Base-by-base conservation (phyloP, 1,139 yeast genomes). In the Geotrichum bryndzae region DNA sequence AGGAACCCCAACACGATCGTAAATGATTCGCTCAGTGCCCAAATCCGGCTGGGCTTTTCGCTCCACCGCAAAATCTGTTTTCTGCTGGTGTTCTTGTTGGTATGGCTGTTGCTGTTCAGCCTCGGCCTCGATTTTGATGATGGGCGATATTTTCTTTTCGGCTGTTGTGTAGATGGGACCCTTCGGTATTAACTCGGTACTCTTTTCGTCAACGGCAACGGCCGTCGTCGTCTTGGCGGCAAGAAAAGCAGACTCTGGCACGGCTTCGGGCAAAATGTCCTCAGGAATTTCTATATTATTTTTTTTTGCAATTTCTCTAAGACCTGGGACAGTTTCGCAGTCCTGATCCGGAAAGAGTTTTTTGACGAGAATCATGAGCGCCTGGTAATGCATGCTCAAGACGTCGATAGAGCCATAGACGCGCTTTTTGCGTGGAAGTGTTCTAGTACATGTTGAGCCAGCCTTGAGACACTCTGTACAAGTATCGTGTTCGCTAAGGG, bases 361-460 rank as follows among this genome's bases (percentile, higher is more conserved):
- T 29, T 54, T 51, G 18, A 62, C 51, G 3, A 62, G 56, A 6
- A 41, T 45, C 51, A 62, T 22, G 1, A 62, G 58, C 11, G 64
- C 55, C 25, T 62, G 64, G 56, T 62, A 62, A 45, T 62, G 62
- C 35, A 57, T 33, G 23, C 62, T 59, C 15, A 62, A 50, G 2
- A 61, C 56, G 27, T 62, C 64, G 22, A 59, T 60, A 52, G 62
- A 59, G 1, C 64, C 64, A 46, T 62, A 62, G 6, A 62, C 64
- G 4, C 64, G 54, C 33, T 62, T 60, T 38, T 62, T 62, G 33
- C 64, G 58, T 22, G 64, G 64, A 29, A 59, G 51, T 6, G 46
- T 53, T 10, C 64, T 53, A 1, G 64, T 59, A 27, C 64, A 62
- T 5, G 57, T 23, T 4, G 51, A 46, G 11, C 58, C 57, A 11